Conservation (phyloP, 352 stramenopile species). For the Globisporangium sylvaticum region DNA sequence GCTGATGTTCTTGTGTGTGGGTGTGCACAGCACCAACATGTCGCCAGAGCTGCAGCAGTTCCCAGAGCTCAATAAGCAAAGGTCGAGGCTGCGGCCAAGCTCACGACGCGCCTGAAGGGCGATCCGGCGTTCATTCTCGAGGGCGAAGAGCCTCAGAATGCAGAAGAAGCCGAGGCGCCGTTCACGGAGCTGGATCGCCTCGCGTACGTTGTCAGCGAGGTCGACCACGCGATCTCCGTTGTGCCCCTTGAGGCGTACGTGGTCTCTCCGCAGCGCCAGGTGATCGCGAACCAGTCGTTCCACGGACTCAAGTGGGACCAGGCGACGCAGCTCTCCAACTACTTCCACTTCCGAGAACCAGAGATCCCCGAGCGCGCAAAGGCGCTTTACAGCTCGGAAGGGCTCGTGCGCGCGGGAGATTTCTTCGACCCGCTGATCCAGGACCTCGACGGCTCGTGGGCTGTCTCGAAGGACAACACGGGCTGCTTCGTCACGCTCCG, state of each 20-base stretch:
- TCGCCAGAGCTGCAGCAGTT: constrained; percentile 79
- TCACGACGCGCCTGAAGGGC: constrained; percentile 58
- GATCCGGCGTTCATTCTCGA: constrained; percentile 55
- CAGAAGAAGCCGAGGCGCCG: constrained; percentile 34
- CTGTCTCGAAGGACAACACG: constrained; percentile 61
- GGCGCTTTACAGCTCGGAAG: constrained; percentile 46
- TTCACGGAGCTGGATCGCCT: constrained; percentile 78
- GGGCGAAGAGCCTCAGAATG: constrained; percentile 31
- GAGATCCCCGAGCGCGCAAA: constrained; percentile 56
- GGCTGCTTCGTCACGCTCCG: constrained; percentile 53
- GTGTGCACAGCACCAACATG: constrained; percentile 52
- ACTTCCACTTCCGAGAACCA: constrained; percentile 71
- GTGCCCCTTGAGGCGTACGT: constrained; percentile 65
- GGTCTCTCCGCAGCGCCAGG: constrained; percentile 63
- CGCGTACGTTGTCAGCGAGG: constrained; percentile 58
- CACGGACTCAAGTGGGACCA: constrained; percentile 66
- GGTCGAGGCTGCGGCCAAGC: constrained; percentile 32
- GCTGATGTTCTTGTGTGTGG: not conserved
- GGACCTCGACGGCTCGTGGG: constrained; percentile 65
- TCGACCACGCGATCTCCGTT: constrained; percentile 55
- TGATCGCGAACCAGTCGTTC: constrained; percentile 66
- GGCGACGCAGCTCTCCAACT: constrained; percentile 59
- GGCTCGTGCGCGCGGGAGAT: constrained; percentile 58
- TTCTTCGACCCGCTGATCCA: constrained; percentile 68
- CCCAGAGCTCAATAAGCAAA: constrained; percentile 61